These are phyloP conservation scores for Jimgerdemannia lactiflua DNA, from an alignment of 192 early-diverging fungal species.

Conservation along the genomic window DNA sequence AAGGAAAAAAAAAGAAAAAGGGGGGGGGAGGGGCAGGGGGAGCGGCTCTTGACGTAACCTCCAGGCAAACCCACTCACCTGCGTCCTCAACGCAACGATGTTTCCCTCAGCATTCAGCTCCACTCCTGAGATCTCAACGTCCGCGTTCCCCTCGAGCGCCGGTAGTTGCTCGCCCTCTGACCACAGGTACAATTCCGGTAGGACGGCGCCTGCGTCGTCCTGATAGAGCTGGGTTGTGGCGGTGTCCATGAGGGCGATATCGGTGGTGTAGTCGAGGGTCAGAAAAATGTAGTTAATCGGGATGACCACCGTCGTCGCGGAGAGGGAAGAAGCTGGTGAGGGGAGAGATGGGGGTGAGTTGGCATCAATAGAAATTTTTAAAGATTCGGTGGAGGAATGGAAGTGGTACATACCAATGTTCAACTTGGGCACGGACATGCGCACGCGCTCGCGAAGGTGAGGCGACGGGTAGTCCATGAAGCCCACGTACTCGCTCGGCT, in stretches of 20 bases:
- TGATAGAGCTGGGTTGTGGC: neutral
- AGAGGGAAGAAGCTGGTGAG: conserved; percentile 4
- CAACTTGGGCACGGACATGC: conserved; percentile 4
- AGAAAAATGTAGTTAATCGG: conserved; percentile 13
- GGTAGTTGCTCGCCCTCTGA: conserved; percentile 4
- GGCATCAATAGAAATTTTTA: neutral
- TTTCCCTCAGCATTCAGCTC: conserved; percentile 12
- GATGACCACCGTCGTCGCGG: conserved; percentile 11
- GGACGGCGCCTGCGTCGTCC: neutral
- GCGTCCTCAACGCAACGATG: conserved; percentile 15
- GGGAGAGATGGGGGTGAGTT: neutral
- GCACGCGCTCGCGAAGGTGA: neutral
- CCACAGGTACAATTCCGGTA: conserved; percentile 13
- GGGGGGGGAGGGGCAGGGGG: too few relatives aligned
- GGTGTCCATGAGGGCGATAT: conserved; percentile 1
- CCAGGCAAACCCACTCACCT: neutral
- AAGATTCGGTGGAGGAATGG: neutral
- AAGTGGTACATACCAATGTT: conserved; percentile 8
- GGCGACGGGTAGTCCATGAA: neutral
- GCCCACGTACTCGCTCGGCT: neutral
- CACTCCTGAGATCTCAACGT: conserved; percentile 8
- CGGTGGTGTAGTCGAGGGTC: conserved; percentile 16
- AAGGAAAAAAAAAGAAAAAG: too few relatives aligned
- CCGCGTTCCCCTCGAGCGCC: neutral
- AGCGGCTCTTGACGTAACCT: neutral